These are phyloP conservation scores for Fusarium sarcochroum DNA, from an alignment of 2,329 filamentous ascomycete genomes.

Conservation along the genomic window DNA sequence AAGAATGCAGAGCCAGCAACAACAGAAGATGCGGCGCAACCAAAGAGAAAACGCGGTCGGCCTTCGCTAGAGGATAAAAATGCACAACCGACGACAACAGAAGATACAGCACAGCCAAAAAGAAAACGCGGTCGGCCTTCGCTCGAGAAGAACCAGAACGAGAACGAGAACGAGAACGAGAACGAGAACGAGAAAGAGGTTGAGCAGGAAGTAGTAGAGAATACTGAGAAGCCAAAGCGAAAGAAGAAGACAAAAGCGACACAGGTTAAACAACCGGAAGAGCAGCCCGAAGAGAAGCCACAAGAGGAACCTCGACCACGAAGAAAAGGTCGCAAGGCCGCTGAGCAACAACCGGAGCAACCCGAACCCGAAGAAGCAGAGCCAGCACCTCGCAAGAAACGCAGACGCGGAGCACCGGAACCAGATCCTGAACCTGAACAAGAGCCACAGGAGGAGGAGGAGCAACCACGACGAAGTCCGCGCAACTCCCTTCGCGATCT, in stretches of 20 bases:
- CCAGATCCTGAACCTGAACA: constrained; percentile 5
- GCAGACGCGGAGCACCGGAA: constrained; percentile 16
- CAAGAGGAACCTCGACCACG: constrained; percentile 26
- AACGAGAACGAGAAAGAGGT: constrained; percentile 15
- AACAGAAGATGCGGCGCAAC: constrained; percentile 41
- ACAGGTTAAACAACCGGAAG: constrained; percentile 8
- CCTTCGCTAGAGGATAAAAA: constrained; percentile 46
- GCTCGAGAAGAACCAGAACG: constrained; percentile 24
- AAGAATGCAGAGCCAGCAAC: constrained; percentile 20
- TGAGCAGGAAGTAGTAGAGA: constrained; percentile 8
- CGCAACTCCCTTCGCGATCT: constrained; percentile 37
- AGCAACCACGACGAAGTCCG: constrained; percentile 32
- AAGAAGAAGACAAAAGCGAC: constrained; percentile 29
- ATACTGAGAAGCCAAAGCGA: constrained; percentile 34
- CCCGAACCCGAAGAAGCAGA: constrained; percentile 30
- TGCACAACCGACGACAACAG: constrained; percentile 17
- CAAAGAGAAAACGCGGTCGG: constrained; percentile 56
- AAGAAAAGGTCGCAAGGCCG: constrained; percentile 27
- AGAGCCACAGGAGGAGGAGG: constrained; percentile 15
- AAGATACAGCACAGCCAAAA: constrained; percentile 49
- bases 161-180: constrained; percentile 14
- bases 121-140: constrained; percentile 56
- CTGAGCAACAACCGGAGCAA: constrained; percentile 17
- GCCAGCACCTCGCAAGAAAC: constrained; percentile 31
- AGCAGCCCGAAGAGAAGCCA: constrained; percentile 20